Percentiles rank a stretch among this genome's conserved stretches.
Evolutionary conservation across 495 filamentous ascomycete genomes (phyloP).

Genomic region (Penicillium crystallinum): DNA sequence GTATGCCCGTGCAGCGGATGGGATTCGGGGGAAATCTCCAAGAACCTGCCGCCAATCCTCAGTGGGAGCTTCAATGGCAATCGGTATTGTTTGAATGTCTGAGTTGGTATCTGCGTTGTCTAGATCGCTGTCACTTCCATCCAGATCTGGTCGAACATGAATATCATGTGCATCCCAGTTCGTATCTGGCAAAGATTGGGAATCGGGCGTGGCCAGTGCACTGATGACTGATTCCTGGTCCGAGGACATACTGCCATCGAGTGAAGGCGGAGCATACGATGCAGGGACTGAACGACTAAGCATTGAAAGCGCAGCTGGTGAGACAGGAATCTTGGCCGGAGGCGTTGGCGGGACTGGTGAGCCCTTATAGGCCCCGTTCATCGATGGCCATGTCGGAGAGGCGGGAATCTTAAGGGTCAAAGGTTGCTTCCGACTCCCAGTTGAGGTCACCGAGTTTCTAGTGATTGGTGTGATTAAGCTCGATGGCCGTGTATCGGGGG

Average conservation of each 20-base stretch:
- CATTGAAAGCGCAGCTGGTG: conserved; percentile 64
- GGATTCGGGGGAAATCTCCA: conserved; percentile 34
- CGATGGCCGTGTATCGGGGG: conserved; percentile 38
- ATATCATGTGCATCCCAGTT: conserved; percentile 38
- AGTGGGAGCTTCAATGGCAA: conserved; percentile 31
- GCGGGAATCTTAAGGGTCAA: conserved; percentile 72
- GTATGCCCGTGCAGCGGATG: conserved; percentile 13
- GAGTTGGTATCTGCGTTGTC: conserved; percentile 2
- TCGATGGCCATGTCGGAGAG: conserved; percentile 52
- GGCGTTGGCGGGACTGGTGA: conserved; percentile 76
- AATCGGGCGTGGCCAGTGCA: conserved; percentile 73
- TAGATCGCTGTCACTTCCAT: conserved; percentile 21
- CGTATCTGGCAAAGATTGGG: conserved; percentile 51
- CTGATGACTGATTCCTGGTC: conserved; percentile 77
- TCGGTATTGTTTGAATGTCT: conserved; percentile 28
- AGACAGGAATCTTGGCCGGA: conserved; percentile 69
- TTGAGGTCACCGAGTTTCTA: conserved; percentile 36
- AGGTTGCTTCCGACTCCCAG: conserved; percentile 44
- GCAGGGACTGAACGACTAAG: conserved; percentile 64
- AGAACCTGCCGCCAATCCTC: conserved; percentile 39
- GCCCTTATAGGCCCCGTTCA: conserved; percentile 47
- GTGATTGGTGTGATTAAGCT: conserved; percentile 38
- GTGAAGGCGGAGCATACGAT: conserved; percentile 74
- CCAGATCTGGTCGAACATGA: conserved; percentile 29
- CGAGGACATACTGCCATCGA: conserved; percentile 81